Conservation (phyloP, 169 alveolate genomes). For the Cryptosporidium ubiquitum region DNA sequence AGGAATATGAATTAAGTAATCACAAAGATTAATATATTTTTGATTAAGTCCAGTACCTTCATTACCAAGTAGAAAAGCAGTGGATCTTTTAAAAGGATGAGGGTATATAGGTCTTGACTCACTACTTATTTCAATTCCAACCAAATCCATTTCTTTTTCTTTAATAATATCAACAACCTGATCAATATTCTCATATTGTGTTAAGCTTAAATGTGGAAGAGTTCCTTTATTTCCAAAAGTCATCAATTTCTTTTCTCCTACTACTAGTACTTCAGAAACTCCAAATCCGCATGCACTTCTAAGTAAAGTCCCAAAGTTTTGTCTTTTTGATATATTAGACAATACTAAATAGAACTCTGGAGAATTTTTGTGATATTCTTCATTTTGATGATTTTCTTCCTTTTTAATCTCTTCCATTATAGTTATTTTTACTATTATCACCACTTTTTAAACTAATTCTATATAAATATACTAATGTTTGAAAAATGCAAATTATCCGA, state of each 20-base stretch:
- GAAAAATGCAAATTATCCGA: too few relatives aligned
- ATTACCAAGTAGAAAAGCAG: constrained; percentile 91
- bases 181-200: constrained; percentile 63
- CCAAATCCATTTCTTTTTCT: constrained; percentile 79
- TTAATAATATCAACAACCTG: constrained; percentile 75
- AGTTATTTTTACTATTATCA: too few relatives aligned
- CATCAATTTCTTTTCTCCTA: constrained; percentile 75
- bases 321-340: constrained; percentile 77
- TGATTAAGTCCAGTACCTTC: constrained; percentile 91
- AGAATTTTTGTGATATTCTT: background rate
- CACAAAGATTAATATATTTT: constrained; percentile 86
- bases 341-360: constrained; percentile 76
- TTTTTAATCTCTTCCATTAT: background rate
- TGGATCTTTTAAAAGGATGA: constrained; percentile 86
- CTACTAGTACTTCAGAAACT: constrained; percentile 78
- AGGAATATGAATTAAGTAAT: constrained; percentile 89
- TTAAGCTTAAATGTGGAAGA: constrained; percentile 72
- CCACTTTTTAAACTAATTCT: too few relatives aligned
- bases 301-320: constrained; percentile 78
- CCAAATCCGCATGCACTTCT: constrained; percentile 79
- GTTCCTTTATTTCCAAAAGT: constrained; percentile 81
- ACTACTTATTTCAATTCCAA: constrained; percentile 88
- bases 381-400: background rate
- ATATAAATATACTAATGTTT: too few relatives aligned
- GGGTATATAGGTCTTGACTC: constrained; percentile 83